Conservation (phyloP, 2,329 filamentous ascomycete species). For the Ophiocordyceps camponoti-floridani region DNA sequence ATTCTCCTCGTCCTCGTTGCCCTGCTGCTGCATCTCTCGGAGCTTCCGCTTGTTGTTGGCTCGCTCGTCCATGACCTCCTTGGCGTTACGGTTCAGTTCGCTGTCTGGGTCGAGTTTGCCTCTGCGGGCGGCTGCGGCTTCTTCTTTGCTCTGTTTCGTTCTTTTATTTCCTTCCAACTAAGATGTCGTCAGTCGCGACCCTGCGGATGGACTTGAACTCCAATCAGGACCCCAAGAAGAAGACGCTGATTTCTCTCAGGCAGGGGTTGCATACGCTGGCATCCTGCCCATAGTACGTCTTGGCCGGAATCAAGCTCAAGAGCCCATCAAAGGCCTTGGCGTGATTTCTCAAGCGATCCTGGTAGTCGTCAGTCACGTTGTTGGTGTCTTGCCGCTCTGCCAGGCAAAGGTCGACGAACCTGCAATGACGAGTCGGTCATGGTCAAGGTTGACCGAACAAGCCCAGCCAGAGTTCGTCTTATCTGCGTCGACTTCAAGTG, state of each 20-base stretch:
- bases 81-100: conserved; percentile 60
- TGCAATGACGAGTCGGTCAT: conserved; percentile 29
- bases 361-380: not conserved
- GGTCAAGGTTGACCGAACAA: not conserved
- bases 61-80: conserved; percentile 79
- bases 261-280: conserved; percentile 45
- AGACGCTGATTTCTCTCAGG: not conserved
- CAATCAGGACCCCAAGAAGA: not conserved
- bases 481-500: no score
- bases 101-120: conserved; percentile 86
- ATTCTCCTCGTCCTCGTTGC: conserved; percentile 26
- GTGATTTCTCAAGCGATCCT: conserved; percentile 40
- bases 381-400: not conserved
- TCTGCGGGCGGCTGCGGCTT: conserved; percentile 65
- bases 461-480: no score
- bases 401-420: conserved; percentile 13
- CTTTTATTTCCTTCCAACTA: conserved; percentile 64
- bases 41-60: conserved; percentile 66
- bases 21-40: conserved; percentile 38
- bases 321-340: conserved; percentile 72
- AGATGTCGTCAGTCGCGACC: no score
- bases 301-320: conserved; percentile 73
- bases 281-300: conserved; percentile 80
- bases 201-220: no score
- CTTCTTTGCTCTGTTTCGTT: conserved; percentile 75